These are phyloP conservation scores for Aspergillus japonicus DNA, from an alignment of 2,329 filamentous ascomycete species.

Conservation along the genomic window DNA sequence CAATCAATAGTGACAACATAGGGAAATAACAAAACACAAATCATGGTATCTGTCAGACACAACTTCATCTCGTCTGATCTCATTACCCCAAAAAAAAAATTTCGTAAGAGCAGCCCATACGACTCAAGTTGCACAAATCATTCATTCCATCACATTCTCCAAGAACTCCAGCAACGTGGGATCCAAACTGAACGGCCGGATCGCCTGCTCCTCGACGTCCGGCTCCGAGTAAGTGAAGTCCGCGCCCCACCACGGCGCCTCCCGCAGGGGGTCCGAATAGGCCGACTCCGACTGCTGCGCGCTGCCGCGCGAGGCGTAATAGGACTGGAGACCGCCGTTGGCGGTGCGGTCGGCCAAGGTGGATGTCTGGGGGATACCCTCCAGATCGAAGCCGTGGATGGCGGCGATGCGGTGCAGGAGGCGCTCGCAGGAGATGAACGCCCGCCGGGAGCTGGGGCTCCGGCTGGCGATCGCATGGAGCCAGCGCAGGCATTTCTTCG, in stretches of 20 bases:
- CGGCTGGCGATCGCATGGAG: not conserved
- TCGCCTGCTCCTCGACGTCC: not conserved
- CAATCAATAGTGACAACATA: not conserved
- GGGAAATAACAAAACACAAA: no score
- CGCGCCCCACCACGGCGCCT: not conserved
- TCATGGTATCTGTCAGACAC: no score
- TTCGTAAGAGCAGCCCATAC: not conserved
- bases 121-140: not conserved
- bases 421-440: not conserved
- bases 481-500: not conserved
- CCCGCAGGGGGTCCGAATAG: not conserved
- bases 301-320: not conserved
- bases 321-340: not conserved
- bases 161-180: not conserved
- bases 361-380: not conserved
- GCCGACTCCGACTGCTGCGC: not conserved
- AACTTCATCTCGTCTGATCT: no score
- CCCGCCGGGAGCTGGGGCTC: not conserved
- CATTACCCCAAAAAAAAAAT: not conserved
- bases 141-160: not conserved
- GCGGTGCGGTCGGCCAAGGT: not conserved
- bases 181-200: not conserved
- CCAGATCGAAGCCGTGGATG: not conserved
- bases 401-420: constrained; percentile 2
- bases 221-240: not conserved